Base-by-base conservation (phyloP, 2,329 filamentous ascomycete species). In the Aureobasidium melanogenum region DNA sequence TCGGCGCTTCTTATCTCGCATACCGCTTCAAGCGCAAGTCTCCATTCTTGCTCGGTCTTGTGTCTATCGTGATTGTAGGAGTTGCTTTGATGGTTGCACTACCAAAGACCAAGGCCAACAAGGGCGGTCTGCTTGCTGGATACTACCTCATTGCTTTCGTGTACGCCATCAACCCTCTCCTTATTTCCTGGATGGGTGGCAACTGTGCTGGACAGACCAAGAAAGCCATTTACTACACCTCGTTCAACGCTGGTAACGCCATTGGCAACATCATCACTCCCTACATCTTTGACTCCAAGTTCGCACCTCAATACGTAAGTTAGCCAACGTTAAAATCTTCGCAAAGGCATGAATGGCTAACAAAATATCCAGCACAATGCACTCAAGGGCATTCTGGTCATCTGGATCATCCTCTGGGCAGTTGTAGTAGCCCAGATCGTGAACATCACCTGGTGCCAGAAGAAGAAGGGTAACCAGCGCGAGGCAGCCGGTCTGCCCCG, bases 1-100 rank as follows among this genome's bases (percentile, higher is more conserved):
- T 63, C 6, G 48, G 17, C 2, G 62, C 62, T 8, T 63, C 57
- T 19, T 63, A 50, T 5, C 38, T 61, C 10, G 56, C 62, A 7
- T 63, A 61, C 48, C 62, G 62, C 24, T 63, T 61, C 57, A 63
- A 63, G 55, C 61, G 61, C 54, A 63, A 63, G 61, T 63, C 61
- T 5, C 61, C 61, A 26, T 63, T 63, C 57, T 38, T 63, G 26
- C 62, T 61, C 14, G 62, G 32, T 10, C 56, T 63, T n/a, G 57
- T 63, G 17, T n/a, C 48, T 15, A 60, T 60, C 17, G 62, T 61
- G 19, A 63, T 63, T 22, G 41, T 63, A 10, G 56, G 57, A 36
- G 62, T 63, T 28, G 57, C 57, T 36, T 22, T 61, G 30, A 47
- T 63, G 62, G 57, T 63, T 8, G 61, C 61, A 17, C 47, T 63